Evolutionary conservation across 1,139 yeast species (phyloP).

Genomic region (Yamadazyma atlantica): DNA sequence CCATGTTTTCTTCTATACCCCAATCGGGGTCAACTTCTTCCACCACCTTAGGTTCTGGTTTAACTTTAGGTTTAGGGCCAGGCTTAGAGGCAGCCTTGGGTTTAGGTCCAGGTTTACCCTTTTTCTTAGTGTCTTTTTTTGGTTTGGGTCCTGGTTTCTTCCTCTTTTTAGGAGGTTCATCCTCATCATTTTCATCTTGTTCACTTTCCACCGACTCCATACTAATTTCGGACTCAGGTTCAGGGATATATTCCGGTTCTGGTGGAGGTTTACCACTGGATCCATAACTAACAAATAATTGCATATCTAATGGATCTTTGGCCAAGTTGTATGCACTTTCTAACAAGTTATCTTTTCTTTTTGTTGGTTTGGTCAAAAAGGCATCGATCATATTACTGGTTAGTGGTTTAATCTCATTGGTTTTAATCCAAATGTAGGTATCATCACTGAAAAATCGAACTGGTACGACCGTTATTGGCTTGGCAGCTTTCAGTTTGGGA

Average conservation of each 20-base stretch:
- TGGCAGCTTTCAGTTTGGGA: constrained; percentile 18
- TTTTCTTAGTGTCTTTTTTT: not conserved
- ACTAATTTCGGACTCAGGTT: no score
- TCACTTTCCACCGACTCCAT: constrained; percentile 12
- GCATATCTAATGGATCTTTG: constrained; percentile 44
- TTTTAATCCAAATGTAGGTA: constrained; percentile 61
- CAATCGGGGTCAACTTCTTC: constrained; percentile 41
- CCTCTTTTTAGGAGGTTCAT: constrained; percentile 13
- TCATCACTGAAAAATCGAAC: constrained; percentile 67
- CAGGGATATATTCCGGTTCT: constrained; percentile 11
- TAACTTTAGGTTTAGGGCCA: constrained; percentile 3
- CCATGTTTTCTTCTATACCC: constrained; percentile 38
- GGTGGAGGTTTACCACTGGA: constrained; percentile 33
- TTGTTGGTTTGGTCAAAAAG: constrained; percentile 25
- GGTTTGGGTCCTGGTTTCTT: constrained; percentile 2
- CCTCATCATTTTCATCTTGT: constrained; percentile 5
- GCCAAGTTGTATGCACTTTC: constrained; percentile 43
- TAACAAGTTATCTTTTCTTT: constrained; percentile 37
- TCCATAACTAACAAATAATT: constrained; percentile 41
- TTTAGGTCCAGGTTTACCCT: constrained; percentile 7
- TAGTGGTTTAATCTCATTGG: constrained; percentile 40
- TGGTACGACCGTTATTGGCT: constrained; percentile 30
- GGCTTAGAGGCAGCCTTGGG: constrained; percentile 3
- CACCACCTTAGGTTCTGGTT: constrained; percentile 5
- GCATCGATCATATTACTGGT: constrained; percentile 25